A percentile compares a stretch with the other conserved stretches of the same genome.
These are phyloP conservation scores for Gonapodya sp. DNA, from an alignment of 192 early-diverging fungal genomes.

Conservation along the genomic window DNA sequence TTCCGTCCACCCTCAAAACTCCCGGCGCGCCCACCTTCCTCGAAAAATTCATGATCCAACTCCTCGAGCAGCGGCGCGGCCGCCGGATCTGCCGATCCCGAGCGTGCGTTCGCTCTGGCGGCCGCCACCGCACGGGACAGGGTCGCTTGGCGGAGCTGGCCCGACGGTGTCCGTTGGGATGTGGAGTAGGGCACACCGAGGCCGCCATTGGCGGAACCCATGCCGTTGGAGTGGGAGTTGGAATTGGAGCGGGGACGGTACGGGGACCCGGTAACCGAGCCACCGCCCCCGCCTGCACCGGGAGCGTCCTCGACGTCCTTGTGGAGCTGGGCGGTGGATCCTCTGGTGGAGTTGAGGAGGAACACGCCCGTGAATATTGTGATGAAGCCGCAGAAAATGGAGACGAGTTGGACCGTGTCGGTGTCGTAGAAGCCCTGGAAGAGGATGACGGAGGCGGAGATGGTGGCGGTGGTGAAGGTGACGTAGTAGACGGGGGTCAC, in stretches of 20 bases:
- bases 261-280: background rate
- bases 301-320: background rate
- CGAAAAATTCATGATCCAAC: background rate
- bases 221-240: background rate
- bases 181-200: too few species aligned
- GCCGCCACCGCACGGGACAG: background rate
- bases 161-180: too few species aligned
- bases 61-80: background rate
- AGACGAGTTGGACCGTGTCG: constrained; percentile 62
- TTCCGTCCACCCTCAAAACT: background rate
- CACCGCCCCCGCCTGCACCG: background rate
- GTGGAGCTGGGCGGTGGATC: background rate
- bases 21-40: background rate
- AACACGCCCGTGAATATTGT: constrained; percentile 86
- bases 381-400: constrained; percentile 78
- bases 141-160: background rate
- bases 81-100: background rate
- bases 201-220: too few species aligned
- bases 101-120: background rate
- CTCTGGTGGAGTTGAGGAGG: background rate
- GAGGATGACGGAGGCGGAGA: constrained; percentile 77
- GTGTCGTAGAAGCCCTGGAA: constrained; percentile 78
- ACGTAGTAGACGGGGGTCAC: constrained; percentile 92
- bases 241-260: background rate
- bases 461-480: constrained; percentile 89